Evolutionary conservation across 306 rosid genomes (phyloP).

Genomic region (Glycyrrhiza uralensis): DNA sequence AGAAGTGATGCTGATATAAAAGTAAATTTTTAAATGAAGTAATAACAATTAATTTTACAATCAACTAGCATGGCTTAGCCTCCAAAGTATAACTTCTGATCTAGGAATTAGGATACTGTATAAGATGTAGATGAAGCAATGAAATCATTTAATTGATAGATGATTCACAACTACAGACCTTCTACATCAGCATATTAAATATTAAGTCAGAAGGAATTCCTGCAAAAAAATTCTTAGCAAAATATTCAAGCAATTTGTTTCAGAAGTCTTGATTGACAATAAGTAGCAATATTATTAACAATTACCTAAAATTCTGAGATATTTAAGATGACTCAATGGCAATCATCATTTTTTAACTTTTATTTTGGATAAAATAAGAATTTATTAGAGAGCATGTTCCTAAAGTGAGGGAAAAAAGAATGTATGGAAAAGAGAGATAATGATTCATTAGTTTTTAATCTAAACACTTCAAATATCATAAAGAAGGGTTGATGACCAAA

Average conservation of each 20-base stretch:
- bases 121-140: background rate
- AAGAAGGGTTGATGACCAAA: constrained; percentile 30
- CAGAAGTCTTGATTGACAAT: background rate
- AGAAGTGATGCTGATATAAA: background rate
- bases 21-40: background rate
- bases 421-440: background rate
- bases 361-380: background rate
- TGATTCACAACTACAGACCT: background rate
- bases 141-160: background rate
- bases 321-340: background rate
- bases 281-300: background rate
- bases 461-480: constrained; percentile 5
- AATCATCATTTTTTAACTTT: background rate
- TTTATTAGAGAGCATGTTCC: background rate
- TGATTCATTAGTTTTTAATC: background rate
- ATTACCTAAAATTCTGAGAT: background rate
- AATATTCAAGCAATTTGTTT: background rate
- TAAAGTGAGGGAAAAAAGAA: background rate
- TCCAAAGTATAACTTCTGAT: background rate
- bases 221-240: background rate
- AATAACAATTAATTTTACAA: background rate
- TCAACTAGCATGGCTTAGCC: constrained; percentile 1
- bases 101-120: background rate
- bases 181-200: background rate
- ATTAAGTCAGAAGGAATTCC: background rate